phyloP scores from a whole-genome alignment of 768 basidiomycete genomes.

The Pulveroboletus ravenelii region DNA sequence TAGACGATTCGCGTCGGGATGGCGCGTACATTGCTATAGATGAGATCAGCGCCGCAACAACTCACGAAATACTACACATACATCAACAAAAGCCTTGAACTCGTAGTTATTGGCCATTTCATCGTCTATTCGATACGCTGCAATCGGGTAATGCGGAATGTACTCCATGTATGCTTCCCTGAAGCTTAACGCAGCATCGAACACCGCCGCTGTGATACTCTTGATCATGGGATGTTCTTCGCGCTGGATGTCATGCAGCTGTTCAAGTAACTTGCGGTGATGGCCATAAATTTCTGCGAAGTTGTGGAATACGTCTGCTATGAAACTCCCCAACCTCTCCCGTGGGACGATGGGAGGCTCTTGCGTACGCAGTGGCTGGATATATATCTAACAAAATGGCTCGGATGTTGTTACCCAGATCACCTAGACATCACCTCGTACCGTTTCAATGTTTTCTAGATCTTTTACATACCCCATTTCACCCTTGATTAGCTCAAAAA shows the following conservation, averaged over 20 bases:
- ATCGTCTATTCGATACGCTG: constrained; percentile 80
- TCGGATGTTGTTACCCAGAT: constrained; percentile 1
- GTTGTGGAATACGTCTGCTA: constrained; percentile 88
- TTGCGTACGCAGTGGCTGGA: constrained; percentile 64
- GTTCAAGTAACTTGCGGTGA: constrained; percentile 70
- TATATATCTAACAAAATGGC: constrained; percentile 59
- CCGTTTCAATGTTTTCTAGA: constrained; percentile 77
- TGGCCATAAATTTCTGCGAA: constrained; percentile 69
- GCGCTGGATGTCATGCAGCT: constrained; percentile 80
- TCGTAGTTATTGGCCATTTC: constrained; percentile 78
- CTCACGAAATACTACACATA: constrained; percentile 29
- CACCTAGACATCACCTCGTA: constrained; percentile 31
- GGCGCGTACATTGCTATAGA: constrained; percentile 46
- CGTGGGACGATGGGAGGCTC: constrained; percentile 76
- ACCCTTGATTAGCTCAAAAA: constrained; percentile 92
- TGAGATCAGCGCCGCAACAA: not conserved
- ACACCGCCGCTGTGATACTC: constrained; percentile 77
- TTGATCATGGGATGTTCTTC: constrained; percentile 80
- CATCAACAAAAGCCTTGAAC: constrained; percentile 82
- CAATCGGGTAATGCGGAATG: constrained; percentile 89
- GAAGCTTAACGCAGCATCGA: constrained; percentile 90
- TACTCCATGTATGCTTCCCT: constrained; percentile 91
- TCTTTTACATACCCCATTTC: constrained; percentile 96
- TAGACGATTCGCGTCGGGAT: constrained; percentile 72
- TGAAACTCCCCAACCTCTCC: constrained; percentile 69